Percentiles rank a stretch among this genome's conserved stretches.
These are phyloP conservation scores for Myrica gale DNA, from an alignment of 306 rosid species.

Conservation along the genomic window DNA sequence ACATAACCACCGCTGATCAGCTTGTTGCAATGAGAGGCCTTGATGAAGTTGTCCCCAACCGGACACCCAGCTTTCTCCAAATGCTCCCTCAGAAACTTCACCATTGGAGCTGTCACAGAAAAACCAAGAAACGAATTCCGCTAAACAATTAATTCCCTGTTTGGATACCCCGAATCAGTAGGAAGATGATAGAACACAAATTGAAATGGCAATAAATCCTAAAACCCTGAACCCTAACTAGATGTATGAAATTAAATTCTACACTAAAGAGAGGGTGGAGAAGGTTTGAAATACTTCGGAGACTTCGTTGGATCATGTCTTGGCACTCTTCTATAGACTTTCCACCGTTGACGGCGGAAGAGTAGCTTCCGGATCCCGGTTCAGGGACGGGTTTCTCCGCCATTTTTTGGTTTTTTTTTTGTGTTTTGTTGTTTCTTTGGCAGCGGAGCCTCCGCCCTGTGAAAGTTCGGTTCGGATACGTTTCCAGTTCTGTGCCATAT, in stretches of 20 bases:
- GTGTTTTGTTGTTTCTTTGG: neutral
- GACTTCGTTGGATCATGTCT: conserved; percentile 60
- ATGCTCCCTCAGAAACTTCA: conserved; percentile 60
- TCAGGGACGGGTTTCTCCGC: conserved; percentile 40
- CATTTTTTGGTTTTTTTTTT: conserved; percentile 12
- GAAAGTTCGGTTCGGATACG: conserved; percentile 11
- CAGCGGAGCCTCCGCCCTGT: neutral
- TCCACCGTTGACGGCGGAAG: conserved; percentile 36
- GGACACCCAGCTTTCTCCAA: conserved; percentile 74
- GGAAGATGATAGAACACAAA: neutral
- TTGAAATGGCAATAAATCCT: neutral
- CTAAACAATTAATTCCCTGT: neutral
- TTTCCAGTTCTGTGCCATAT: neutral
- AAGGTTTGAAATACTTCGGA: conserved; percentile 41
- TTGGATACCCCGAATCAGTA: neutral
- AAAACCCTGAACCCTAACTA: conserved; percentile 13
- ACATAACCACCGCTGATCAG: conserved; percentile 53
- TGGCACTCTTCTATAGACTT: conserved; percentile 51
- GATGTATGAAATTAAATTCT: neutral
- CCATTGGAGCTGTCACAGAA: conserved; percentile 55
- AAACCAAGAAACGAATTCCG: neutral
- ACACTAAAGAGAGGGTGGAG: neutral
- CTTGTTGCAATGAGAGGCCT: conserved; percentile 49
- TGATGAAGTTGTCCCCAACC: conserved; percentile 54
- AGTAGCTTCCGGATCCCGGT: conserved; percentile 34